phyloP scores from a whole-genome alignment of 169 alveolate species.

The Cyclospora cayetanensis region DNA sequence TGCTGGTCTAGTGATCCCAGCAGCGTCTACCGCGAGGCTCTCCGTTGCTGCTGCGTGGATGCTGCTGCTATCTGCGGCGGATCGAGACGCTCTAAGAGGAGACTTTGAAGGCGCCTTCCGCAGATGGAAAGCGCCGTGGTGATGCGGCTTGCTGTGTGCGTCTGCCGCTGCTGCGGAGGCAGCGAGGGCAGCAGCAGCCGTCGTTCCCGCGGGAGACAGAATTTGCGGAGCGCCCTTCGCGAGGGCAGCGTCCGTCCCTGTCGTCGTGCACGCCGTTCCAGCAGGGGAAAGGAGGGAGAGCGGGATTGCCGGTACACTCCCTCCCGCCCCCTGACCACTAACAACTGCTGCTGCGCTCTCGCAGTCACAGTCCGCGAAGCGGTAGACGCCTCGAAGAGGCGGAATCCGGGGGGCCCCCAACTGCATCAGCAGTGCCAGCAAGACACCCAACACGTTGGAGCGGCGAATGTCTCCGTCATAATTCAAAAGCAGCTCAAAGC shows the following conservation, averaged over 20 bases:
- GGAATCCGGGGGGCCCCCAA: conserved; percentile 53
- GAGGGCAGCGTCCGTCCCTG: neutral
- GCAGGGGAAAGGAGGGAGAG: neutral
- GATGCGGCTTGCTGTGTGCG: conserved; percentile 18
- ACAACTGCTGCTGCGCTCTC: too few relatives aligned
- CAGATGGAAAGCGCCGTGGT: conserved; percentile 41
- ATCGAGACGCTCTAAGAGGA: conserved; percentile 18
- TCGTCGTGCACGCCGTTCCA: neutral
- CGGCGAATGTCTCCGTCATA: conserved; percentile 54
- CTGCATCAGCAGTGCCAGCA: conserved; percentile 41
- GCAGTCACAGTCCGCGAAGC: conserved; percentile 11
- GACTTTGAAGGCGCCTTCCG: conserved; percentile 55
- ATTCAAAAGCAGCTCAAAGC: conserved; percentile 36
- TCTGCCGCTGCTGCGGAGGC: too few relatives aligned
- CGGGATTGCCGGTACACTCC: neutral
- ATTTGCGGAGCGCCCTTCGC: conserved; percentile 13
- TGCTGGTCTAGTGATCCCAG: conserved; percentile 46
- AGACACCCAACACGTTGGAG: conserved; percentile 22
- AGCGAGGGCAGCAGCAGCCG: neutral
- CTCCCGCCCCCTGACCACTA: neutral
- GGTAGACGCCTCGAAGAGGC: conserved; percentile 18
- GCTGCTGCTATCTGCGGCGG: neutral
- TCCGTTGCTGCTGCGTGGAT: conserved; percentile 27
- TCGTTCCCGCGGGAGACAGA: conserved; percentile 29
- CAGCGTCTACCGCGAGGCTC: conserved; percentile 29